Percentiles rank a stretch among this genome's conserved stretches.
Evolutionary conservation across 352 stramenopile genomes (phyloP).

Genomic region (Albugo laibachii): DNA sequence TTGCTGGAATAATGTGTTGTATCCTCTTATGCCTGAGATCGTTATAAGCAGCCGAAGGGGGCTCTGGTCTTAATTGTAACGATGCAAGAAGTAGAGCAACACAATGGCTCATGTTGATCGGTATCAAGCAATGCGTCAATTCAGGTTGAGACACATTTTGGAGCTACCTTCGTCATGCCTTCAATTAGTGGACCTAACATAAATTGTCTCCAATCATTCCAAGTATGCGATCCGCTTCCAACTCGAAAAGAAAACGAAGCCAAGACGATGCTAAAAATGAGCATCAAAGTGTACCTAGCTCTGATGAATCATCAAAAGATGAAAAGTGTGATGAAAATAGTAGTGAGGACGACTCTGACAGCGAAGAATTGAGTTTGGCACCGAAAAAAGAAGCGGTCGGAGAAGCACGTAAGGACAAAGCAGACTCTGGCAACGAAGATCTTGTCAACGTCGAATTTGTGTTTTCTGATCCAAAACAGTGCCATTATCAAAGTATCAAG

Average conservation of each 20-base stretch:
- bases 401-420: constrained; percentile 5
- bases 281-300: neutral
- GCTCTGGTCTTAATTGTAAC: too few species aligned
- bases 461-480: constrained; percentile 59
- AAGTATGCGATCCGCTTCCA: constrained; percentile 1
- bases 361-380: constrained; percentile 19
- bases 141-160: too few species aligned
- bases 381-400: constrained; percentile 9
- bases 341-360: constrained; percentile 31
- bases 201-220: too few species aligned
- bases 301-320: constrained; percentile 9
- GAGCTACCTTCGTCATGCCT: too few species aligned
- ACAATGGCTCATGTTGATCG: too few species aligned
- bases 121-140: too few species aligned
- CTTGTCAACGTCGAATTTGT: constrained; percentile 61
- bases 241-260: constrained; percentile 11
- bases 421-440: constrained; percentile 9
- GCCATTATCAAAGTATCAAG: constrained; percentile 74
- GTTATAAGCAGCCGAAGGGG: too few species aligned
- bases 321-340: constrained; percentile 21
- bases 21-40: too few species aligned
- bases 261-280: constrained; percentile 16
- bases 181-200: too few species aligned
- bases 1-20: too few species aligned
- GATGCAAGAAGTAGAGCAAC: too few species aligned